These are phyloP conservation scores for Plasmodium adleri DNA, from an alignment of 169 alveolate species.

Conservation along the genomic window DNA sequence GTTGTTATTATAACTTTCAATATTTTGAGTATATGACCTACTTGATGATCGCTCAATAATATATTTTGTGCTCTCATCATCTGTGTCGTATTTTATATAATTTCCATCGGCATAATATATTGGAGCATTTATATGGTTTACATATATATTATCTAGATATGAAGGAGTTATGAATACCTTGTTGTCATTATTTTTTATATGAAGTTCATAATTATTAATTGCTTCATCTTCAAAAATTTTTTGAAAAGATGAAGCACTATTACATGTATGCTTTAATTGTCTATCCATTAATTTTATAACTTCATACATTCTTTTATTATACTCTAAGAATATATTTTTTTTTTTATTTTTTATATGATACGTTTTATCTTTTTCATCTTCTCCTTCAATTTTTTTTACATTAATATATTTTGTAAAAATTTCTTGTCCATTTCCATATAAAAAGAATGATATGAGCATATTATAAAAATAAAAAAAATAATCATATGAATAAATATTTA, in stretches of 20 bases:
- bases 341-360: conserved; percentile 2
- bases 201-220: conserved; percentile 19
- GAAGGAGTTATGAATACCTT: conserved; percentile 50
- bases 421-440: conserved; percentile 52
- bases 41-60: background rate
- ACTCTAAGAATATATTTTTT: background rate
- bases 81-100: conserved; percentile 44
- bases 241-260: conserved; percentile 20
- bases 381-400: conserved; percentile 19
- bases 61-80: background rate
- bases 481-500: conserved; percentile 60
- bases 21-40: background rate
- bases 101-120: conserved; percentile 61
- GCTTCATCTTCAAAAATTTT: conserved; percentile 49
- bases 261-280: conserved; percentile 12
- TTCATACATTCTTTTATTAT: conserved; percentile 1
- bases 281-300: conserved; percentile 29
- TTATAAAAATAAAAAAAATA: conserved; percentile 62
- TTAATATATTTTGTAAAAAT: conserved; percentile 23
- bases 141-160: conserved; percentile 35
- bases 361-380: conserved; percentile 14
- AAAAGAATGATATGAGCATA: conserved; percentile 35
- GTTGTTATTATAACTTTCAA: background rate
- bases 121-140: conserved; percentile 15
- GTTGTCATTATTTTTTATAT: conserved; percentile 30